A percentile compares a stretch with the other conserved stretches of the same genome.
Evolutionary conservation across 805 yeast genomes (phyloP).

Genomic region (Ogataea henricii): DNA sequence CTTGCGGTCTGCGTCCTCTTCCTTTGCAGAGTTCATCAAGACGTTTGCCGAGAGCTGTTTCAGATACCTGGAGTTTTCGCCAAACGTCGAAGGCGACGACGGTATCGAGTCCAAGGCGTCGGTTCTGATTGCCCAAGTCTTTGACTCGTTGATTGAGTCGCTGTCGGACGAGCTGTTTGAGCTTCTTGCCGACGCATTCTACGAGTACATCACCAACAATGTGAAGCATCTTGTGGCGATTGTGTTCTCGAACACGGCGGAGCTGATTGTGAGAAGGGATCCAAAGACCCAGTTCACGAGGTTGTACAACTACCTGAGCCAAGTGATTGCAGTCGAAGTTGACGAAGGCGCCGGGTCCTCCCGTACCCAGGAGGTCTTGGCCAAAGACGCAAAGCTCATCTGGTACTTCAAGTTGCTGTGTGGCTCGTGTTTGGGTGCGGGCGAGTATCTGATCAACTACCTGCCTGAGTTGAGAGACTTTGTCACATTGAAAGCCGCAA

Average conservation of each 20-base stretch:
- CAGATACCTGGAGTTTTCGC: constrained; percentile 65
- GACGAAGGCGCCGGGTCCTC: constrained; percentile 82
- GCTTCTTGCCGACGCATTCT: constrained; percentile 46
- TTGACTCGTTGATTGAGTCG: constrained; percentile 57
- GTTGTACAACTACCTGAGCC: constrained; percentile 47
- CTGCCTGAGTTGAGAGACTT: constrained; percentile 49
- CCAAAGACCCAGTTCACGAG: constrained; percentile 49
- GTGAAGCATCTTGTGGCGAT: constrained; percentile 63
- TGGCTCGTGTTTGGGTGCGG: constrained; percentile 71
- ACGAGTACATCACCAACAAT: constrained; percentile 60
- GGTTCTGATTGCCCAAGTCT: constrained; percentile 36
- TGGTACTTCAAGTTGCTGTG: constrained; percentile 71
- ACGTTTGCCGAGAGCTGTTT: constrained; percentile 61
- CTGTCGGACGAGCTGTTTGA: constrained; percentile 57
- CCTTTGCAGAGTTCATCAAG: constrained; percentile 61
- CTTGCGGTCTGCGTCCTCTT: constrained; percentile 69
- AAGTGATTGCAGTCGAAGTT: constrained; percentile 64
- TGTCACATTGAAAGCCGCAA: constrained; percentile 45
- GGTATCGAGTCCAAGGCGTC: constrained; percentile 54
- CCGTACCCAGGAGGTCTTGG: constrained; percentile 64
- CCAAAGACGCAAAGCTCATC: constrained; percentile 75
- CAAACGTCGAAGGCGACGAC: constrained; percentile 54
- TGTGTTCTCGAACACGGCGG: constrained; percentile 70
- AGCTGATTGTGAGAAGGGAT: constrained; percentile 67
- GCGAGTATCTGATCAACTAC: constrained; percentile 46